phyloP scores from a whole-genome alignment of 1,139 yeast species.

The Candida buenavistaensis region DNA sequence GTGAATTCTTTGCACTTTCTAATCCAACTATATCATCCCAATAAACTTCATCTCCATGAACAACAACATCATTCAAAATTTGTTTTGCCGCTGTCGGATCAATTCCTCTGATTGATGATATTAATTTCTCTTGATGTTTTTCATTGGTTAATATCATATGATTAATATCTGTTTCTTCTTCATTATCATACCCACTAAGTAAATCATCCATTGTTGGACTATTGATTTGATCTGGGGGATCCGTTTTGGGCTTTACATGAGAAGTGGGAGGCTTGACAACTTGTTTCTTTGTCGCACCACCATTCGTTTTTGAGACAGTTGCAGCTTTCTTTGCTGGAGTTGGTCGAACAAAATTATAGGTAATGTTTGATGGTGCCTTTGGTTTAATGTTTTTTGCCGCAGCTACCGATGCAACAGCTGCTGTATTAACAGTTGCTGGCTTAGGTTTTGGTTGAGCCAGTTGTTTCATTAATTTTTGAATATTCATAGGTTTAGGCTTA shows the following conservation, averaged over 20 bases:
- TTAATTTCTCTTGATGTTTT: constrained; percentile 60
- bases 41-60: constrained; percentile 91
- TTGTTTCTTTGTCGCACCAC: constrained; percentile 8
- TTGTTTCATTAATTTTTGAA: constrained; percentile 22
- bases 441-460: constrained; percentile 19
- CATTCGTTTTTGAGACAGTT: constrained; percentile 7
- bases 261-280: constrained; percentile 8
- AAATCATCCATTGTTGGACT: constrained; percentile 31
- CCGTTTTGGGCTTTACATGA: too few relatives aligned
- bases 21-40: constrained; percentile 98
- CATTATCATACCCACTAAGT: constrained; percentile 24
- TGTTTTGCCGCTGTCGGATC: constrained; percentile 51
- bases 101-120: constrained; percentile 39
- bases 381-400: constrained; percentile 11
- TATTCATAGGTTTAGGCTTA: constrained; percentile 44
- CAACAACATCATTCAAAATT: constrained; percentile 86
- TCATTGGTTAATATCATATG: constrained; percentile 44
- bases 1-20: constrained; percentile 82
- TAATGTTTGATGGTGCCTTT: constrained; percentile 24
- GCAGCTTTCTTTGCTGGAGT: constrained; percentile 11
- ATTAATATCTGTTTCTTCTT: constrained; percentile 14
- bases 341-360: constrained; percentile 28
- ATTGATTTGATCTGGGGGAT: constrained; percentile 2
- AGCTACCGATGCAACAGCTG: constrained; percentile 6
- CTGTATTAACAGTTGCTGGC: constrained; percentile 10